Evolutionary conservation across 208 protist species (phyloP).

Genomic region (Zelonia costaricensis): DNA sequence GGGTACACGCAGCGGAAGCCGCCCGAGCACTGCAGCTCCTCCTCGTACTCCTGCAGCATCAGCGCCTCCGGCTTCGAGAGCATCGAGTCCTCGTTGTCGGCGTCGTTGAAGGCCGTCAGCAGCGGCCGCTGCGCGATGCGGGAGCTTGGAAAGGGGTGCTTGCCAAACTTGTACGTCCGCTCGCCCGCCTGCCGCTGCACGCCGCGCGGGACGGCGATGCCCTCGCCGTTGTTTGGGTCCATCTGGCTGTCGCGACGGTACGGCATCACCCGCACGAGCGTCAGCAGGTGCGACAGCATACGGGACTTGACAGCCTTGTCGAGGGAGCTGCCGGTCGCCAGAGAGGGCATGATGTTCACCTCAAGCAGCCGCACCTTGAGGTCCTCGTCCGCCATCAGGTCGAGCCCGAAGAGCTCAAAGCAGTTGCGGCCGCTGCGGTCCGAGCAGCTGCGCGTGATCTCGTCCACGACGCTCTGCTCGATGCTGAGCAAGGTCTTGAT

Average conservation of each 20-base stretch:
- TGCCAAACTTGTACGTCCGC: conserved; percentile 69
- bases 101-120: conserved; percentile 64
- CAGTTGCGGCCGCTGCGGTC: conserved; percentile 83
- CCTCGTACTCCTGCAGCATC: conserved; percentile 80
- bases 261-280: conserved; percentile 77
- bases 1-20: conserved; percentile 86
- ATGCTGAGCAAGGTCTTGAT: conserved; percentile 93
- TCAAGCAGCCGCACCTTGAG: conserved; percentile 87
- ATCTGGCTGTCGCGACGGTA: conserved; percentile 58
- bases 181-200: conserved; percentile 32
- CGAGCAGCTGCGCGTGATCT: conserved; percentile 55
- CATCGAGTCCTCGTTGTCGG: conserved; percentile 58
- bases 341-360: conserved; percentile 93
- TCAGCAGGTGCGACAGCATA: conserved; percentile 87
- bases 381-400: conserved; percentile 82
- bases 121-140: conserved; percentile 44
- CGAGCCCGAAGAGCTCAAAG: conserved; percentile 92
- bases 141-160: conserved; percentile 51
- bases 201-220: conserved; percentile 31
- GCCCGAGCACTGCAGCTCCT: conserved; percentile 79
- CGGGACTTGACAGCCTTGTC: conserved; percentile 90
- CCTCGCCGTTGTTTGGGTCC: conserved; percentile 13
- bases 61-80: conserved; percentile 59
- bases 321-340: conserved; percentile 78
- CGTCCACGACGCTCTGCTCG: conserved; percentile 77